These are phyloP conservation scores for Rostrohypoxylon terebratum DNA, from an alignment of 495 filamentous ascomycete species.

Conservation along the genomic window DNA sequence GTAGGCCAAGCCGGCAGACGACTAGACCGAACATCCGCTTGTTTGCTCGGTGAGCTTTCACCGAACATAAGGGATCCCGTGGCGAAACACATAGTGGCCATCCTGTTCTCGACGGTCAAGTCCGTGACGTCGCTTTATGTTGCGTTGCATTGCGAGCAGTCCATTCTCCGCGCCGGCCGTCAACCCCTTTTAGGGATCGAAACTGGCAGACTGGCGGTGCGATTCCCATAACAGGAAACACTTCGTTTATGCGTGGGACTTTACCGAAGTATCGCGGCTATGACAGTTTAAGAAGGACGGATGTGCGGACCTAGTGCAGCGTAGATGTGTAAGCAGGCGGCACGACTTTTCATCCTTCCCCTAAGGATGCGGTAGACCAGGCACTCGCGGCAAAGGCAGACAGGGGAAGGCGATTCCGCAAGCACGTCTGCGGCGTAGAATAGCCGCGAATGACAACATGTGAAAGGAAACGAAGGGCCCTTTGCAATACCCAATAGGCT, in stretches of 20 bases:
- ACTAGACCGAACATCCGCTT: background rate
- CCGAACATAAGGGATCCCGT: background rate
- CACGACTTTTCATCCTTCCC: background rate
- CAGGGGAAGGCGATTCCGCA: conserved; percentile 2
- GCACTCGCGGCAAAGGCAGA: background rate
- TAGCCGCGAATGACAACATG: conserved; percentile 6
- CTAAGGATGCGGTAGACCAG: background rate
- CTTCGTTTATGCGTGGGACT: conserved; percentile 5
- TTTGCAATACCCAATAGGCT: background rate
- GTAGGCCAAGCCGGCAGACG: background rate
- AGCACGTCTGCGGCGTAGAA: conserved; percentile 1
- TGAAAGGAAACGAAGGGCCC: background rate
- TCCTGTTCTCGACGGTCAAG: background rate
- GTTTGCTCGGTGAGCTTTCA: background rate
- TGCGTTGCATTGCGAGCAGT: conserved; percentile 1
- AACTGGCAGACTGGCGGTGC: background rate
- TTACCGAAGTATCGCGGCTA: conserved; percentile 3
- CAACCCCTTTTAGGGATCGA: background rate
- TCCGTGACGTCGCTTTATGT: background rate
- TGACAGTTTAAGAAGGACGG: background rate
- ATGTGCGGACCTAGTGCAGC: background rate
- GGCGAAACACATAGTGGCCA: background rate
- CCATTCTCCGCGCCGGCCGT: background rate
- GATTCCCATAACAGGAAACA: background rate
- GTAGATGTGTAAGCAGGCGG: conserved; percentile 11